Evolutionary conservation across 2,329 filamentous ascomycete genomes (phyloP), one percentile per base, ranked within the genome.

Genomic region (Colletotrichum eleusines): DNA sequence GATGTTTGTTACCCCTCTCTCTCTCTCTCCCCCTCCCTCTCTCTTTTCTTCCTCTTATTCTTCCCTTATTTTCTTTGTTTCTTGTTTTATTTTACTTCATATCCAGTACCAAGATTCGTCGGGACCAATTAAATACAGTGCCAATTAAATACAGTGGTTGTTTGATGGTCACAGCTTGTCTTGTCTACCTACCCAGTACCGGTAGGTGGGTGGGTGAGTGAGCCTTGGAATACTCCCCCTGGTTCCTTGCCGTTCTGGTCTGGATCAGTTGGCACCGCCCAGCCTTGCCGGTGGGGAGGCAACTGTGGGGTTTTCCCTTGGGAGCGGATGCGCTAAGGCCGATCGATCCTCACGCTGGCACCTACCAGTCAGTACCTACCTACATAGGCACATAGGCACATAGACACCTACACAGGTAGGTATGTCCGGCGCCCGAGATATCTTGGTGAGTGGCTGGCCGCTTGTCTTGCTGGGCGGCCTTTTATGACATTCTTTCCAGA

Each of bases 241-340:
- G 38, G 61, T 51, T 60, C 31, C 28, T 67, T 42, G 48, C 57
- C 48, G 64, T 44, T 31, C 63, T 26, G 44, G 68, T 38, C 64
- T 71, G 69, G 64, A 69, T 68, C 58, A 71, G 64, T 71, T 65
- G 69, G 64, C 69, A 71, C 58, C 35, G 65, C 65, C 69, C 69
- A 63, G 64, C 58, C 65, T 63, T 71, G 69, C 53, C 69, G 53
- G 64, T 46, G 69, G 69, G 63, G 51, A n/a, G 20, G 51, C 11
- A 31, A 51, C 23, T 71, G 68, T 63, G 64, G 68, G 53, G 68
- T 68, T 68, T 26, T 35, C 44, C 68, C 58, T 58, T 42, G 59
- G 54, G 40, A 60, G 55, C n/a, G 58, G 51, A 35, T 54, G 65
- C 69, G 69, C 64, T 69, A 71, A 54, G 53, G 59, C 58, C 31